These are phyloP conservation scores for Ascobolus immersus DNA, from an alignment of 495 filamentous ascomycete genomes.

Conservation along the genomic window DNA sequence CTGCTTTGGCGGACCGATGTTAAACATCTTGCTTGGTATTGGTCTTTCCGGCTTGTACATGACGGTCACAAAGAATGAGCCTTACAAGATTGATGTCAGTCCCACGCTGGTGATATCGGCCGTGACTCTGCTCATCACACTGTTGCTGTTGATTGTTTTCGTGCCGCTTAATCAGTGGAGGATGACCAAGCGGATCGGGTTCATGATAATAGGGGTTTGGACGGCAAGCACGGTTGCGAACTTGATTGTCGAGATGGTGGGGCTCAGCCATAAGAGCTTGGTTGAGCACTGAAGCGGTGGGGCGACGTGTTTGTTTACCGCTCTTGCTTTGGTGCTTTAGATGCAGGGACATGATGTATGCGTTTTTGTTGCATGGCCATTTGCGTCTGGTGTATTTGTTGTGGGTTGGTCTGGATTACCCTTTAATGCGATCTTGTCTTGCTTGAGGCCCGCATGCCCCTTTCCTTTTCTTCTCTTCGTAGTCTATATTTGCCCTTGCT, in stretches of 20 bases:
- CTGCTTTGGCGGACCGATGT: conserved; percentile 91
- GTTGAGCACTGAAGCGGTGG: conserved; percentile 18
- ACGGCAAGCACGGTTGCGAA: conserved; percentile 58
- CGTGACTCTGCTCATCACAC: conserved; percentile 51
- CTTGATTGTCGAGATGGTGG: conserved; percentile 53
- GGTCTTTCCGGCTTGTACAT: conserved; percentile 73
- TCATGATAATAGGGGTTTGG: conserved; percentile 64
- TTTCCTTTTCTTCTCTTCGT: conserved; percentile 4
- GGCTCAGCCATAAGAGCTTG: too few species aligned
- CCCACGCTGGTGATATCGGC: conserved; percentile 63
- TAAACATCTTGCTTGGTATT: conserved; percentile 90
- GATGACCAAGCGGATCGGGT: conserved; percentile 68
- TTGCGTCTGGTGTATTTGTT: too few species aligned
- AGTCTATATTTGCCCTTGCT: conserved; percentile 6
- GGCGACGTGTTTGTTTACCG: neutral
- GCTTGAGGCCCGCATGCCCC: too few species aligned
- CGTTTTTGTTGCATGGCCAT: neutral
- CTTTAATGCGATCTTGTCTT: too few species aligned
- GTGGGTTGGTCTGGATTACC: too few species aligned
- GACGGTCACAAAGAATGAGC: conserved; percentile 30
- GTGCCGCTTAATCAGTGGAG: conserved; percentile 75
- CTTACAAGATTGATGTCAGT: conserved; percentile 60
- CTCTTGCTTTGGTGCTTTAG: neutral
- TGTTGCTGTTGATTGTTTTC: conserved; percentile 49
- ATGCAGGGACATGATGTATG: too few species aligned